Evolutionary conservation across 495 filamentous ascomycete genomes (phyloP).

Genomic region (Letharia columbiana): DNA sequence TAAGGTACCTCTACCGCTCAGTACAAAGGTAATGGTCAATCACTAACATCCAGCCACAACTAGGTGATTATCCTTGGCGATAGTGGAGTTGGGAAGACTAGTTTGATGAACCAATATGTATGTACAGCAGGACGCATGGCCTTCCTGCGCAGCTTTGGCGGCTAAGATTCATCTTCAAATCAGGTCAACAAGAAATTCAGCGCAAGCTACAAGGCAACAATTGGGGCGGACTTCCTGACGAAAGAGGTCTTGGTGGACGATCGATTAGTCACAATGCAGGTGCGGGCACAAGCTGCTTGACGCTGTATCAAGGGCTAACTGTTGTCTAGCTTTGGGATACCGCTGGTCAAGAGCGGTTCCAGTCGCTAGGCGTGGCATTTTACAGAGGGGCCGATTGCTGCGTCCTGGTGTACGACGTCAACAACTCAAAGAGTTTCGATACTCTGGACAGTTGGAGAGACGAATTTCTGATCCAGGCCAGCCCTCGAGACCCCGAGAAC

Average conservation of each 20-base stretch:
- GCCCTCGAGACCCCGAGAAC: slow-evolving; percentile 89
- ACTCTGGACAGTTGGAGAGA: slow-evolving; percentile 97
- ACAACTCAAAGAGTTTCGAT: slow-evolving; percentile 98
- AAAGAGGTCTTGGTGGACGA: slow-evolving; percentile 98
- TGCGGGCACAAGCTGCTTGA: slow-evolving; percentile 34
- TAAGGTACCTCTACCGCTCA: slow-evolving; percentile 55
- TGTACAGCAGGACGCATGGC: slow-evolving; percentile 29
- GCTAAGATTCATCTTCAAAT: slow-evolving; percentile 1
- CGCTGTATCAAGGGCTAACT: background rate
- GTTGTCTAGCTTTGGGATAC: slow-evolving; percentile 84
- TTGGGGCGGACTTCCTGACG: slow-evolving; percentile 96
- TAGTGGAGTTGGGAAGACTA: slow-evolving; percentile 97
- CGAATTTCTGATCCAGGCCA: slow-evolving; percentile 96
- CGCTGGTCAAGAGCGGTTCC: slow-evolving; percentile 94
- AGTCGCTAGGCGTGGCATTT: slow-evolving; percentile 95
- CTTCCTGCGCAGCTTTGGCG: background rate
- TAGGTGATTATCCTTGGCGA: slow-evolving; percentile 98
- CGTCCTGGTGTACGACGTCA: slow-evolving; percentile 96
- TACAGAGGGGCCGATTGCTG: slow-evolving; percentile 98
- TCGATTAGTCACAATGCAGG: slow-evolving; percentile 97
- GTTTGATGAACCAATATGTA: slow-evolving; percentile 99
- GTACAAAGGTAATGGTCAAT: background rate
- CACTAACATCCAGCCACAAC: background rate
- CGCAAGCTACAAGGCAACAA: slow-evolving; percentile 98
- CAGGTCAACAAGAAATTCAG: slow-evolving; percentile 99